Evolutionary conservation across 441 rosid genomes (phyloP), one percentile per base, ranked within the genome.

Genomic region (Euphorbia corollata): DNA sequence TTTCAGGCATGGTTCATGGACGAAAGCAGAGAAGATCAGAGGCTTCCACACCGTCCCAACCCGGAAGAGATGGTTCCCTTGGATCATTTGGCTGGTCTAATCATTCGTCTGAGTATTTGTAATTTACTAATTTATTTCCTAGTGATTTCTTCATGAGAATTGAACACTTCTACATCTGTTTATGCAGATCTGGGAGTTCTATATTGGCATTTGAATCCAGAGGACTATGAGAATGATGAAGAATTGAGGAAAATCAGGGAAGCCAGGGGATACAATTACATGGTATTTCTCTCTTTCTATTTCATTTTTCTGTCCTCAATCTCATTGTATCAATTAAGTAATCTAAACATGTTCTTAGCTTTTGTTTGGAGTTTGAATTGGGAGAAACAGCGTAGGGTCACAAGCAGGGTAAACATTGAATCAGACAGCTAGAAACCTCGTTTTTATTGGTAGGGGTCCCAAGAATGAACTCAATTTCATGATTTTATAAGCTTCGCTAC

Each of bases 1-100:
- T 63, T 48, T 74, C 81, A 89, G 96, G 89, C 97, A 53, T 91
- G 97, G 97, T 84, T 81, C 73, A 81, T 89, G 92, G 87, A 87
- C 67, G 91, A 87, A n/a, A 82, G 74, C 76, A 67, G 61, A 18
- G 87, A 82, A 61, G 97, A 91, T 36, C 87, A 84, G 72, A 83
- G 96, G 77, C 82, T 85, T 23, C 88, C 89, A 63, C 96, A 81
- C 74, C 87, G 71, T 72, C 81, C 84, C 57, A 69, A 78, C 68
- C 92, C 92, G 0, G 79, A 80, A 22, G 85, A 89, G 74, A 45
- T 77, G 12, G 88, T 86, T 47, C 61, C 87, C 0, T 23, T 82
- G 73, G 86, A 87, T 61, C 73, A 83, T 71, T 80, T 89, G 74
- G 82, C 89, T 59, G 92, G 90, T 84, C 47, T 8, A 2, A 9